Conservation (phyloP, 345 rosid genomes). For the Trapa bicornis region DNA sequence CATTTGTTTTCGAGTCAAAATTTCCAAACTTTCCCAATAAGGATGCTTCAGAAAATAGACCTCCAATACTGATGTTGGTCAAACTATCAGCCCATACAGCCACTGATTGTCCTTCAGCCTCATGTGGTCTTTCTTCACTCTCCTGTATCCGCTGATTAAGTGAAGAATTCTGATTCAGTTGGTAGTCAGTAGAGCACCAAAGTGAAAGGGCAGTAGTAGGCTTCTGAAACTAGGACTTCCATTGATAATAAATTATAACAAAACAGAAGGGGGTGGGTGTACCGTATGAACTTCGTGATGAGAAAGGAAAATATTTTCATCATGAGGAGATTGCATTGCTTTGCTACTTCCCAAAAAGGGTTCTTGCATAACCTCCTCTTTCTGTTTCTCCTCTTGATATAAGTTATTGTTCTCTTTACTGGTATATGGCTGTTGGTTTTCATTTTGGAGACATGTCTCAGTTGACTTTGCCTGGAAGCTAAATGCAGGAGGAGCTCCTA, state of each 20-base stretch:
- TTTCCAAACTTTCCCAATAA: conserved; percentile 29
- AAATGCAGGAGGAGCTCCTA: conserved; percentile 10
- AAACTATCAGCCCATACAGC: conserved; percentile 53
- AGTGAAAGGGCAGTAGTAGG: neutral
- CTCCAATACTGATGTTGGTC: conserved; percentile 69
- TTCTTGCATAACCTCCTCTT: neutral
- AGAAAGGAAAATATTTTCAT: conserved; percentile 14
- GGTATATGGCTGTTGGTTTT: conserved; percentile 16
- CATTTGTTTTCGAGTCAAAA: conserved; percentile 25
- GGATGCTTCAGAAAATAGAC: conserved; percentile 73
- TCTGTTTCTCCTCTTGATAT: conserved; percentile 9
- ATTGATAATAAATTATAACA: too few species aligned
- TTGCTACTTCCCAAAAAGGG: conserved; percentile 17
- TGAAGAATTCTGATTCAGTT: neutral
- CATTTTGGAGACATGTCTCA: conserved; percentile 20
- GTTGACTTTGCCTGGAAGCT: conserved; percentile 12
- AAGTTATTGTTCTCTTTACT: conserved; percentile 7
- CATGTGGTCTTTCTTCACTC: conserved; percentile 20
- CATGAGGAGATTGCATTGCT: conserved; percentile 15
- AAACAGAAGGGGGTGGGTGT: neutral
- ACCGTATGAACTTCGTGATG: conserved; percentile 2
- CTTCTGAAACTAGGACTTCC: neutral
- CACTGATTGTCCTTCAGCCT: conserved; percentile 23
- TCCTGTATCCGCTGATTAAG: conserved; percentile 27
- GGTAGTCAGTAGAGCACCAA: neutral